Base-by-base conservation (phyloP, 768 basidiomycete species). In the Plicaturopsis crispa region DNA sequence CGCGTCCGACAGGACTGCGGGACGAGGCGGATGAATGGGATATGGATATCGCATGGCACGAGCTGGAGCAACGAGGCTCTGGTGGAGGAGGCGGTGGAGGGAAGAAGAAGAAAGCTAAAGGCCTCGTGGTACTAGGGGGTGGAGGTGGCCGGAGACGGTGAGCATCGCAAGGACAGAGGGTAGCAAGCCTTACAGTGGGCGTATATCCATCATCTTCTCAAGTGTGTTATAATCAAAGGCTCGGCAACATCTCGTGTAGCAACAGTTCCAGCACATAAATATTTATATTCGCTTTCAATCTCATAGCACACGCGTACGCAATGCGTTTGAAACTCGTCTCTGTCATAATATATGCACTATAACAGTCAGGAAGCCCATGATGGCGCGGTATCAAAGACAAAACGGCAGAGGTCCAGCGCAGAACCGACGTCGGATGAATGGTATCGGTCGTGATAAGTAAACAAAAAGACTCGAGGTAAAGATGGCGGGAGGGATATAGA, bases 21-120 rank as follows among this genome's bases (percentile, higher is more conserved):
- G 61, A 55, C 18, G 54, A 53, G 5, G 67, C 68, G 43, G 83
- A 84, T 45, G 84, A 82, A 43, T 85, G 78, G 80, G 84, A 86
- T 49, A 58, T 88, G 32, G 86, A 87, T 48, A 69, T 69, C 31
- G 81, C 82, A 17, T 89, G 84, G 80, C 80, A 86, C 51, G 88
- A 89, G 50, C 63, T 90, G 17, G 84, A 89, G 60, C 70, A 75
- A 48, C 60, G 67, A 41, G 62, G 56, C n/a, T 34, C 45, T 37
- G 57, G 50, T 24, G 50, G 60, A 8, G 43, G 41, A 20, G 51
- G 52, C 10, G 63, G 68, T 13, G 68, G 69, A 24, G 70, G 67
- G 20, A 64, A 78, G 48, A 79, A 73, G 67, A 81, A 78, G 62
- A 67, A 73, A 39, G 66, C 70, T 40, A 72, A 69, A 45, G 78